Evolutionary conservation across 441 rosid species (phyloP), one percentile per base, ranked within the genome.

Genomic region (Erodium chrysanthum): DNA sequence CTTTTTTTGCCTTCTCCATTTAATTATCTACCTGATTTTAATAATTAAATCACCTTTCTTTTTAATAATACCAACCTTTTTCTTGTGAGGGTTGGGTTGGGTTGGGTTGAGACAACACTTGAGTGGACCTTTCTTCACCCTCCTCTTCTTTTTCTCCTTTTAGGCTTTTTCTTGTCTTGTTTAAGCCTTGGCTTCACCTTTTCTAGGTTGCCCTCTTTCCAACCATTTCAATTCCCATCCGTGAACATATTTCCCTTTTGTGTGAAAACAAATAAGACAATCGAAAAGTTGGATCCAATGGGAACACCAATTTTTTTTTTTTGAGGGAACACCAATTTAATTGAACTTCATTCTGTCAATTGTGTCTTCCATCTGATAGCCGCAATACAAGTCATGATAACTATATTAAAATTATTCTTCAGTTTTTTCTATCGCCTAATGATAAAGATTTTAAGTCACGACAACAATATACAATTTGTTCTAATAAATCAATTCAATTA

Each of bases 191-290:
- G 59, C 66, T 65, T 68, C 35, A 31, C 74, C 80, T 59, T 72
- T 72, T 68, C 1, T 23, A 73, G 82, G 48, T 79, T 84, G 81
- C 82, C 81, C 68, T 48, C 48, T 42, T 60, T 6, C 8, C 10
- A 82, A 82, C 85, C 80, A 73, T 82, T 77, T 70, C 50, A 74
- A 69, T 77, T 50, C 58, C 21, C 58, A 50, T 20, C 72, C 76
- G 2, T 27, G 20, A 17, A 50, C 20, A 50, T 50, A 11, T 14
- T 11, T 17, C 0, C 29, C 46, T 10, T 25, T 5, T 31, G 35
- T 31, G 35, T 31, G 35, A 31, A 31, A 31, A 2, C 35, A 31
- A 31, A 31, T 2, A 0, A 1, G 5, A 31, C 35, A 2, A 31
- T 31, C 5, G 4, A 31, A 31, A 31, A 31, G 35, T 31, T 2